Evolutionary conservation across 345 rosid genomes (phyloP).

Genomic region (Theobroma cacao): DNA sequence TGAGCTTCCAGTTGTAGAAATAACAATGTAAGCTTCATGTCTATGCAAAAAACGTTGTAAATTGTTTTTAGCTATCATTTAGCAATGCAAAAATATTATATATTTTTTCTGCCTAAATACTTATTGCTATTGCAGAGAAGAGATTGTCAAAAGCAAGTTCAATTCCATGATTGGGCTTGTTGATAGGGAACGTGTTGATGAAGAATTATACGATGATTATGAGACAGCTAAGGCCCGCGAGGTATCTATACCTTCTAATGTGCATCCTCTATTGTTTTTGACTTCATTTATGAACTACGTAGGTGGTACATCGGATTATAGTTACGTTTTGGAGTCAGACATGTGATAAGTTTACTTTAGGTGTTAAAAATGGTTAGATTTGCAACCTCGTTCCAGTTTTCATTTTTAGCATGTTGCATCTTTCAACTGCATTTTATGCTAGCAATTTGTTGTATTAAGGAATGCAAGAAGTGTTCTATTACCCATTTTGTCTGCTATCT

Average conservation of each 20-base stretch:
- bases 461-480: constrained; percentile 7
- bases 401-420: not conserved
- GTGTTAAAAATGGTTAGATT: not conserved
- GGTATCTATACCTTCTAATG: constrained; percentile 38
- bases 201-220: constrained; percentile 72
- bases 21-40: constrained; percentile 60
- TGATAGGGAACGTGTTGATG: constrained; percentile 87
- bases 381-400: not conserved
- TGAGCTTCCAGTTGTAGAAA: constrained; percentile 83
- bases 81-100: not conserved
- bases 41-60: not conserved
- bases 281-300: not conserved
- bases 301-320: not conserved
- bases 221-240: constrained; percentile 94
- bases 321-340: not conserved
- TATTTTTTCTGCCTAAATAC: not conserved
- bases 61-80: not conserved
- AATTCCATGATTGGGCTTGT: constrained; percentile 94
- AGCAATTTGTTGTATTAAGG: not conserved
- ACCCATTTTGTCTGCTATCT: not conserved
- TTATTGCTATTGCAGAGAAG: constrained; percentile 59
- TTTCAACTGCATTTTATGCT: not conserved
- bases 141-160: constrained; percentile 79
- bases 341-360: not conserved
- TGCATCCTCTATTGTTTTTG: constrained; percentile 8